Conservation (phyloP, 2,329 filamentous ascomycete genomes). For the Gnomoniopsis sp. region DNA sequence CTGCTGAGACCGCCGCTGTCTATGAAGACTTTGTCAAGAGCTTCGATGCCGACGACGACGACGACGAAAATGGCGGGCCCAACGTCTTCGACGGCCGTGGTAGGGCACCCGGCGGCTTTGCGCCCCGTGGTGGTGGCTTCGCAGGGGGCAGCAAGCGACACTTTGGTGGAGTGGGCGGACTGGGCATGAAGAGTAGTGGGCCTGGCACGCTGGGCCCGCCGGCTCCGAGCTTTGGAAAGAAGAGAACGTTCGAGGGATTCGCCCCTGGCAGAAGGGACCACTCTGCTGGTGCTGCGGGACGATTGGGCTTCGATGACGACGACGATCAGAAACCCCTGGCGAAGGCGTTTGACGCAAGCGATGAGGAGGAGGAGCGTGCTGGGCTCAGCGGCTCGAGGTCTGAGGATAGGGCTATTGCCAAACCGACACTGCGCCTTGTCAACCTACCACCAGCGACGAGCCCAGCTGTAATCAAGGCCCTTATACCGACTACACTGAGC, state of each 20-base stretch:
- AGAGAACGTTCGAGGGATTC: slow-evolving; percentile 49
- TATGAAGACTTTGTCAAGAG: slow-evolving; percentile 86
- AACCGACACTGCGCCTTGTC: slow-evolving; percentile 59
- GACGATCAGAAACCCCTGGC: slow-evolving; percentile 49
- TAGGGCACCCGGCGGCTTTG: slow-evolving; percentile 5
- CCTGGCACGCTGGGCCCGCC: slow-evolving; percentile 59
- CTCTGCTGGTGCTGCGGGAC: slow-evolving; percentile 27
- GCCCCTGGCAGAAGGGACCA: slow-evolving; percentile 32
- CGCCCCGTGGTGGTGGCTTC: slow-evolving; percentile 21
- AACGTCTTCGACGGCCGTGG: neutral
- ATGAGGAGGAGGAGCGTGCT: slow-evolving; percentile 41
- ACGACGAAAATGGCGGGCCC: slow-evolving; percentile 31
- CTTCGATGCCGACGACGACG: slow-evolving; percentile 60
- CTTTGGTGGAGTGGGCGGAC: slow-evolving; percentile 55
- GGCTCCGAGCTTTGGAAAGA: slow-evolving; percentile 49
- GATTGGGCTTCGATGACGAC: slow-evolving; percentile 36
- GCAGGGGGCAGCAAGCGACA: slow-evolving; percentile 54
- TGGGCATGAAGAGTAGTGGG: slow-evolving; percentile 52
- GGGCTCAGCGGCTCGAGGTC: slow-evolving; percentile 28
- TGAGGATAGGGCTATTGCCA: slow-evolving; percentile 57
- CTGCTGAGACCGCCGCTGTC: slow-evolving; percentile 81
- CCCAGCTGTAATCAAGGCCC: slow-evolving; percentile 55
- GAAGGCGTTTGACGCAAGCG: slow-evolving; percentile 69
- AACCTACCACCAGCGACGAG: slow-evolving; percentile 60
- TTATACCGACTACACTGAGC: slow-evolving; percentile 56